A percentile compares a stretch with the other conserved stretches of the same genome.
These are phyloP conservation scores for Fusarium multiceps DNA, from an alignment of 2,329 filamentous ascomycete genomes.

Conservation along the genomic window DNA sequence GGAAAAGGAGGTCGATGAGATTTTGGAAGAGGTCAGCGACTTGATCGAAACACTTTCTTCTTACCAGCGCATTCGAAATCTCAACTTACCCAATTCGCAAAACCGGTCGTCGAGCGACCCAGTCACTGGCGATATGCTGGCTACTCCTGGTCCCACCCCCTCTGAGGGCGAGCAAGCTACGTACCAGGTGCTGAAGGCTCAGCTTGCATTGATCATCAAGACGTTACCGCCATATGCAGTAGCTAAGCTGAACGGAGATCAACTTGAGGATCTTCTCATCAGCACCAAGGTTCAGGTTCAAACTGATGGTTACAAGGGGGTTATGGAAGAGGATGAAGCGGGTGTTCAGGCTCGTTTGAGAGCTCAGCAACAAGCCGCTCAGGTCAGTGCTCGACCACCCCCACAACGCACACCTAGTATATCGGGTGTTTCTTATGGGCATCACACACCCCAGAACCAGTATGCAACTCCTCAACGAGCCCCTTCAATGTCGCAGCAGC, in stretches of 20 bases:
- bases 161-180: conserved; percentile 69
- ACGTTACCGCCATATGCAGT: conserved; percentile 86
- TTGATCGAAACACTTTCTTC: conserved; percentile 81
- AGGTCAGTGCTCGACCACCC: conserved; percentile 52
- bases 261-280: conserved; percentile 84
- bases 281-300: conserved; percentile 81
- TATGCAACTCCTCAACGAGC: conserved; percentile 61
- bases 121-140: conserved; percentile 73
- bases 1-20: conserved; percentile 75
- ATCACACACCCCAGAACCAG: conserved; percentile 57
- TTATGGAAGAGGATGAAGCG: conserved; percentile 85
- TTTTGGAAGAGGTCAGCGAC: conserved; percentile 79
- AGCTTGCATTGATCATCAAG: conserved; percentile 78
- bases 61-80: conserved; percentile 81
- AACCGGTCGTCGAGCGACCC: conserved; percentile 70
- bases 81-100: conserved; percentile 73
- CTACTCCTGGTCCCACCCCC: conserved; percentile 74
- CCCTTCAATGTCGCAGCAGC: conserved; percentile 58
- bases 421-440: conserved; percentile 55
- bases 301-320: conserved; percentile 78
- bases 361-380: conserved; percentile 51
- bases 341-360: conserved; percentile 64
- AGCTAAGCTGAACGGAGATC: conserved; percentile 86
- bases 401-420: conserved; percentile 54
- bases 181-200: conserved; percentile 80